A percentile compares a stretch with the other conserved stretches of the same genome.
phyloP scores from a whole-genome alignment of 805 yeast species.

The Danielozyma ontarioensis region DNA sequence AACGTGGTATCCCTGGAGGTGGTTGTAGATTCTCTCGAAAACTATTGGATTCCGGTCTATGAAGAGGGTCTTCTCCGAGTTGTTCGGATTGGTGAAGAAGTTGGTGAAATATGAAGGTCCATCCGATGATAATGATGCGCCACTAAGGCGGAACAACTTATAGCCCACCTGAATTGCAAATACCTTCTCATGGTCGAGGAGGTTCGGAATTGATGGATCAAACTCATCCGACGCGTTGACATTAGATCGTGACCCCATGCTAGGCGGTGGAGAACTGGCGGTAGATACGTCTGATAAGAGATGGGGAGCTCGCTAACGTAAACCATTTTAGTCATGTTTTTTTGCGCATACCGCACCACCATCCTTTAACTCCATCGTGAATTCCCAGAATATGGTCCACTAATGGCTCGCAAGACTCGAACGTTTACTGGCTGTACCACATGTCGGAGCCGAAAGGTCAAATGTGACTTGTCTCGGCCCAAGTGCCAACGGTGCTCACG shows the following conservation, averaged over 20 bases:
- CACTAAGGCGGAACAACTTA: constrained; percentile 59
- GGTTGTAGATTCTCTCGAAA: constrained; percentile 61
- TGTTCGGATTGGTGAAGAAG: constrained; percentile 46
- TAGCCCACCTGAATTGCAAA: constrained; percentile 70
- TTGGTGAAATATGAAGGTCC: constrained; percentile 85
- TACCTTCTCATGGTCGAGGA: constrained; percentile 65
- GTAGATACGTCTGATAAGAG: too few species aligned
- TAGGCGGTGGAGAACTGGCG: too few species aligned
- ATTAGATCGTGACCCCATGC: too few species aligned
- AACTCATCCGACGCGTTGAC: constrained; percentile 18
- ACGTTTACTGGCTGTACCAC: constrained; percentile 53
- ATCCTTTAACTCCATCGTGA: too few species aligned
- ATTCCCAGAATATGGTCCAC: too few species aligned
- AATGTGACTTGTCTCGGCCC: constrained; percentile 47
- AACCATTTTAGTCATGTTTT: too few species aligned
- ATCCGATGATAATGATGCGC: constrained; percentile 81
- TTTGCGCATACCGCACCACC: too few species aligned
- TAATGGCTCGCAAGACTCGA: constrained; percentile 23
- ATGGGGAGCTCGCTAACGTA: too few species aligned
- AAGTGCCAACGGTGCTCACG: constrained; percentile 42
- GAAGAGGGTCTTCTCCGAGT: constrained; percentile 41
- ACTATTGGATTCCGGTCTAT: constrained; percentile 72
- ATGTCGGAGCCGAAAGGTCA: constrained; percentile 48
- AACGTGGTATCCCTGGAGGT: constrained; percentile 77
- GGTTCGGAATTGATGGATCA: constrained; percentile 41